Base-by-base conservation (phyloP, 495 filamentous ascomycete genomes). In the Podospora conica region DNA sequence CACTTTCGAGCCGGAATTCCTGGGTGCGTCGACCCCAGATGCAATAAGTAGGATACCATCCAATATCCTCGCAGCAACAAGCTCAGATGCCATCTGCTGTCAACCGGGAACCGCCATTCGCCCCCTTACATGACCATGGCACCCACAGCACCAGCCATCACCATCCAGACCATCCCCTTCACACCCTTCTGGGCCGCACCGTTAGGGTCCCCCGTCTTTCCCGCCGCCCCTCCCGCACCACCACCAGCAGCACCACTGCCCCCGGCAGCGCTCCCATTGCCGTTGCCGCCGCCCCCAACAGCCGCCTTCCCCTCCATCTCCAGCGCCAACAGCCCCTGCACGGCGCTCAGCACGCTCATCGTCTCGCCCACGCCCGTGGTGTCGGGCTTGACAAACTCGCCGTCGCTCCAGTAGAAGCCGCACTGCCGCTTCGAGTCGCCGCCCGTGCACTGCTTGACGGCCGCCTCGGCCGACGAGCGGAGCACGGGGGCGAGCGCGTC, bases 301-400 rank as follows among this genome's bases (percentile, higher is more conserved):
- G 11, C 28, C 15, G 15, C 2, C 24, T 31, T 7, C 25, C 23
- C 61, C 18, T 21, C 24, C 27, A 21, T 11, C 54, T 33, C 63
- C 21, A 10, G 55, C 48, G 81, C 74, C 9, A 88, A 66, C 53
- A 83, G 73, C 4, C 84, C 83, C 60, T 83, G 78, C 9, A 93
- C 79, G 10, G 88, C 84, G 55, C 83, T 84, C 48, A 93, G 75
- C 1, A 85, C 89, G 60, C 79, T 82, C 83, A 92, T 85, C 70
- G 89, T 82, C 78, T 91, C 86, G 4, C 89, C 88, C 1, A 86
- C 81, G 9, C 88, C 87, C 22, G 69, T 74, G 5, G 74, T 75
- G 4, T 81, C 83, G 71, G 69, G 88, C 76, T 10, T 90, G 86
- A 76, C 90, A 92, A 3, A 80, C 76, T 9, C 82, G 81, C 53